Percentiles rank a stretch among this genome's conserved stretches.
These are phyloP conservation scores for Bruguiera hainesii DNA, from an alignment of 441 rosid species.

Conservation along the genomic window DNA sequence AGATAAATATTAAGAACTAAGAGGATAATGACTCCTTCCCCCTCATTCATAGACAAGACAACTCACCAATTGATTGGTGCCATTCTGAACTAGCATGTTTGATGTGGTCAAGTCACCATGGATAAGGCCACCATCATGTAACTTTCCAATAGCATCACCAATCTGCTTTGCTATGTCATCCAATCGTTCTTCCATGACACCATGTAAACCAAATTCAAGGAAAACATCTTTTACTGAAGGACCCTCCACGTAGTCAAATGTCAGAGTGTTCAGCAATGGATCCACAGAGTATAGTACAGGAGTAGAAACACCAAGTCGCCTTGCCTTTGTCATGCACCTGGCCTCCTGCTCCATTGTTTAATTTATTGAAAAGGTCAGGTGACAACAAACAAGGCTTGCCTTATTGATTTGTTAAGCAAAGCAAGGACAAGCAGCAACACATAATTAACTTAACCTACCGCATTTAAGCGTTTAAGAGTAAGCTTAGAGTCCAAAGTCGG, in stretches of 20 bases:
- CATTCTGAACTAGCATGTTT: conserved; percentile 65
- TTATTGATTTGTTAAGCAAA: neutral
- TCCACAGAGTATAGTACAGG: conserved; percentile 81
- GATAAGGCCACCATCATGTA: conserved; percentile 91
- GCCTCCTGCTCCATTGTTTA: conserved; percentile 52
- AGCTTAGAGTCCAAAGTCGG: conserved; percentile 82
- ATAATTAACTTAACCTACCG: conserved; percentile 59
- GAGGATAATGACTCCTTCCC: neutral
- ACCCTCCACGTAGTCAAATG: conserved; percentile 79
- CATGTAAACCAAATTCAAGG: conserved; percentile 65
- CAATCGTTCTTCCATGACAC: conserved; percentile 61
- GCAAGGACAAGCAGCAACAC: neutral
- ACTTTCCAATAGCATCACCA: conserved; percentile 76
- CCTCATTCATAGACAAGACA: no score
- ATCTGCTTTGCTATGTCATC: conserved; percentile 74
- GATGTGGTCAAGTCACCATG: conserved; percentile 98
- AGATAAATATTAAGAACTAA: neutral
- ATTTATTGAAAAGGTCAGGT: conserved; percentile 3
- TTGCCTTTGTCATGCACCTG: conserved; percentile 91
- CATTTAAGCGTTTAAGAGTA: conserved; percentile 77
- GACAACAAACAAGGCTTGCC: neutral
- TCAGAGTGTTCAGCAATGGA: conserved; percentile 53
- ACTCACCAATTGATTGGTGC: conserved; percentile 62
- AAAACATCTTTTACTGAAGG: conserved; percentile 64
- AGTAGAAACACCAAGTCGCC: conserved; percentile 78